These are phyloP conservation scores for Claviceps paspali DNA, from an alignment of 2,329 filamentous ascomycete genomes.

Conservation along the genomic window DNA sequence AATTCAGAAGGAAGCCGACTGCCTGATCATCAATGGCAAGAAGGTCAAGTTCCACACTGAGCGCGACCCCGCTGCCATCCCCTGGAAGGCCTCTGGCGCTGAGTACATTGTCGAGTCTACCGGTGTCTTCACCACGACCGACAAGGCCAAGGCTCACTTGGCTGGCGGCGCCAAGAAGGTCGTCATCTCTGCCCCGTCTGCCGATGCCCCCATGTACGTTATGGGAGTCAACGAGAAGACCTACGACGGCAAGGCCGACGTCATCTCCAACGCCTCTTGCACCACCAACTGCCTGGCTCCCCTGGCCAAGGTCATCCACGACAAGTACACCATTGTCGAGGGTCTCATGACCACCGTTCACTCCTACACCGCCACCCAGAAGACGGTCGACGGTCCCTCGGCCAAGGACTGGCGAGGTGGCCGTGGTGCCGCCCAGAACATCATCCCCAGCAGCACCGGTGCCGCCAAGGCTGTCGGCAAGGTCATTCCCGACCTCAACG, in stretches of 20 bases:
- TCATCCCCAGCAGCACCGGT: slow-evolving; percentile 98
- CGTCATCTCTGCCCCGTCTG: slow-evolving; percentile 80
- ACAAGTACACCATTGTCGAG: slow-evolving; percentile 95
- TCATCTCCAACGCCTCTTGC: slow-evolving; percentile 99
- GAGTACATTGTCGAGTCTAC: slow-evolving; percentile 96
- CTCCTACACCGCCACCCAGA: slow-evolving; percentile 99
- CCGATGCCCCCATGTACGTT: slow-evolving; percentile 99
- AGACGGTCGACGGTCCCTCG: slow-evolving; percentile 96
- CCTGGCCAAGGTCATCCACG: slow-evolving; percentile 97
- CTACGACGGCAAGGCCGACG: slow-evolving; percentile 79
- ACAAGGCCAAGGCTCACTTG: slow-evolving; percentile 89
- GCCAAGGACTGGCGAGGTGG: slow-evolving; percentile 99
- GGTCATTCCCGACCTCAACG: slow-evolving; percentile 94
- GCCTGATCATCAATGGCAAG: slow-evolving; percentile 87
- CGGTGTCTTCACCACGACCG: slow-evolving; percentile 96
- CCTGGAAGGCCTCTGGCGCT: slow-evolving; percentile 76
- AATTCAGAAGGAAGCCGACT: slow-evolving; percentile 53
- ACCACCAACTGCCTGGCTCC: slow-evolving; percentile 99
- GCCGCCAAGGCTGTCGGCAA: slow-evolving; percentile 99
- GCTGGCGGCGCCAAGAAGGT: slow-evolving; percentile 97
- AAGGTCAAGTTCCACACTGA: slow-evolving; percentile 87
- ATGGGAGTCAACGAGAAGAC: slow-evolving; percentile 96
- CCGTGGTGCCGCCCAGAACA: slow-evolving; percentile 97
- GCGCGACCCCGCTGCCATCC: slow-evolving; percentile 78
- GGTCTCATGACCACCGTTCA: slow-evolving; percentile 99